phyloP scores from a whole-genome alignment of 352 stramenopile genomes.

The Phytopythium helicoides region DNA sequence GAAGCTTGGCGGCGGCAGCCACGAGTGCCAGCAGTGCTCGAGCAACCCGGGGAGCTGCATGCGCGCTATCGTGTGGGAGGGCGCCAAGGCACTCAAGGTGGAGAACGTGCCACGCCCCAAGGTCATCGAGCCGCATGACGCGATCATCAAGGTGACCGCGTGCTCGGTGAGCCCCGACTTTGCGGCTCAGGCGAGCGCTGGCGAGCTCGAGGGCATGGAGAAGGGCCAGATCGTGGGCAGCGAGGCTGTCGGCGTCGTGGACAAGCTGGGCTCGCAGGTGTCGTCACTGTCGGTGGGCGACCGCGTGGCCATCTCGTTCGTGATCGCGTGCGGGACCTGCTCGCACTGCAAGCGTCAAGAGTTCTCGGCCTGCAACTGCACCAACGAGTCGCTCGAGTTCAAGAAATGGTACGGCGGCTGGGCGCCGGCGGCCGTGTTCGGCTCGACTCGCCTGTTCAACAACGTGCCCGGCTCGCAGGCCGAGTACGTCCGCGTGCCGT shows the following conservation, averaged over 20 bases:
- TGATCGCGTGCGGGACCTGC: constrained; percentile 65
- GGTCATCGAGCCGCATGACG: constrained; percentile 45
- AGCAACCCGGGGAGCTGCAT: constrained; percentile 44
- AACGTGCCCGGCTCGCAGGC: constrained; percentile 68
- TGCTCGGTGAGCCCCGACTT: constrained; percentile 63
- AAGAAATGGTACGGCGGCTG: constrained; percentile 62
- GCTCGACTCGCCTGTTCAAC: constrained; percentile 44
- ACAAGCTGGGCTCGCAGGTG: constrained; percentile 48
- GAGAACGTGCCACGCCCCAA: constrained; percentile 56
- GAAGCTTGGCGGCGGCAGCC: constrained; percentile 20
- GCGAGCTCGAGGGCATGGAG: constrained; percentile 39
- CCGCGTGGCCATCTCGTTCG: constrained; percentile 72
- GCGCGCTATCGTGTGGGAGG: constrained; percentile 58
- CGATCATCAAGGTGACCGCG: constrained; percentile 64
- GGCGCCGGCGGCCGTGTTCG: constrained; percentile 62
- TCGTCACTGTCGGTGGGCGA: constrained; percentile 55
- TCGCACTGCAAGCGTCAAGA: constrained; percentile 59
- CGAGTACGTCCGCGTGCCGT: constrained; percentile 75
- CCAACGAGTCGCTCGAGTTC: constrained; percentile 67
- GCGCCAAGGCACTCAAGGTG: constrained; percentile 47
- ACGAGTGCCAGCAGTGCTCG: constrained; percentile 22
- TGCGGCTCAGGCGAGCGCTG: constrained; percentile 32
- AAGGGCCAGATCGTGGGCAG: constrained; percentile 66
- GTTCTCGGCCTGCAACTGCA: constrained; percentile 68
- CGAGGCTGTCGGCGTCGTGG: constrained; percentile 64